Base-by-base conservation (phyloP, 1,284 basidiomycete species). In the Apiotrichum sp. region DNA sequence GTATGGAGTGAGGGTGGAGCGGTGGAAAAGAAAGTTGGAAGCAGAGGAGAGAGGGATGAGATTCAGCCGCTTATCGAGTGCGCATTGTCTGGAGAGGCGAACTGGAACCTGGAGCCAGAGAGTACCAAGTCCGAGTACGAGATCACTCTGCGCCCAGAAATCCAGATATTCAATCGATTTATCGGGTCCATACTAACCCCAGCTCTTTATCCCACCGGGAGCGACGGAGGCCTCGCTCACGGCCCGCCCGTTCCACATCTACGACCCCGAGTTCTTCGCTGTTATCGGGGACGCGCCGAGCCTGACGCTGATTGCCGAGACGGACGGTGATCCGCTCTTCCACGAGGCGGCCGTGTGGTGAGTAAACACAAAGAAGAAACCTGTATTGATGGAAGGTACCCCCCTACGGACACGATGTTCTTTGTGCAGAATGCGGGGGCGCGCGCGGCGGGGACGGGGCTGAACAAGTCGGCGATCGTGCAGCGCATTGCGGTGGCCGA, bases 321-420 rank as follows among this genome's bases (percentile, higher is more conserved):
- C 51, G 14, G 9, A 36, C 10, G 74, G 79, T 1, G 80, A 80
- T 14, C 86, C 84, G 0, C 82, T 87, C 61, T 86, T 86, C 29
- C 87, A 88, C 63, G 87, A 89, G 71, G 87, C 86, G 2, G 84
- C 83, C 0, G 79, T 87, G 2, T 87, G 83, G 72, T 67, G 50
- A 6, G 44, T 33, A 6, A 22, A n/a, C n/a, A n/a, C n/a, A n/a
- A n/a, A n/a, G n/a, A n/a, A n/a, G n/a, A 41, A 5, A 41, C 40
- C 40, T 41, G 9, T 41, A 22, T 22, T 43, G 16, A 43, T 13
- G 9, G 14, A 40, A 68, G 67, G 67, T 73, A 47, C 81, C 75
- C 82, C 1, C 77, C 74, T 13, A 84, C 82, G 14, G 81, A 87
- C 61, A 81, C 84, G 58, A 74, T 88, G 6, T 79, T 76, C 68